Base-by-base conservation (phyloP, 331 rosid genomes). In the Stylosanthes scabra region DNA sequence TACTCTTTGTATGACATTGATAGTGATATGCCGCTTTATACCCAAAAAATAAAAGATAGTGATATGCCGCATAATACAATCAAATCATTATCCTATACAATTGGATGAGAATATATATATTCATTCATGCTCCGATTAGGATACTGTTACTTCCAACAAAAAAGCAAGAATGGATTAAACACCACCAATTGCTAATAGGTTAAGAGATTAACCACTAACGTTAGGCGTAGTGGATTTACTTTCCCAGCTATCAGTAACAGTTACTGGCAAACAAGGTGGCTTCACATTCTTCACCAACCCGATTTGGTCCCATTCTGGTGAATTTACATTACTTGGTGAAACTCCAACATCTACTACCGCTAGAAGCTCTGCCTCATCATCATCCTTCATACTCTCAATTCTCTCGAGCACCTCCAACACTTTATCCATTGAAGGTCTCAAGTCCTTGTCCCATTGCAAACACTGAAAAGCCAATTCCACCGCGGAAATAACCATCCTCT, bases 401-500 rank as follows among this genome's bases (percentile, higher is more conserved):
- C 25, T 72, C 72, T 46, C 78, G 37, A 88, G 74, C 16, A 64
- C 68, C 66, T 82, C 81, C 54, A 87, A 65, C 3, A 83, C 88
- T 62, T 85, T 87, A 14, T 68, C 73, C 92, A 85, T 89, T 28
- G 87, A 61, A 59, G 96, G 92, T 59, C 92, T 82, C 69, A 72
- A 72, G 13, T 87, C 86, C 80, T 74, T 85, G 75, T 85, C 83
- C 68, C 63, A 59, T 69, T 85, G 92, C 64, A 85, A 47, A 64
- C 96, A 89, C 5, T n/a, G 89, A 57, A 85, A 87, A 16, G 92
- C 96, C 80, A 89, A 80, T 64, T 75, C 81, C 4, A 89, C 89
- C 1, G 85, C 86, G 7, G 51, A 78, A 59, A 78, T 75, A 58
- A 73, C 51, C 87, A 69, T 85, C 77, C 77, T 78, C 65, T 68